phyloP scores from a whole-genome alignment of 345 rosid genomes.

The Geranium brycei region DNA sequence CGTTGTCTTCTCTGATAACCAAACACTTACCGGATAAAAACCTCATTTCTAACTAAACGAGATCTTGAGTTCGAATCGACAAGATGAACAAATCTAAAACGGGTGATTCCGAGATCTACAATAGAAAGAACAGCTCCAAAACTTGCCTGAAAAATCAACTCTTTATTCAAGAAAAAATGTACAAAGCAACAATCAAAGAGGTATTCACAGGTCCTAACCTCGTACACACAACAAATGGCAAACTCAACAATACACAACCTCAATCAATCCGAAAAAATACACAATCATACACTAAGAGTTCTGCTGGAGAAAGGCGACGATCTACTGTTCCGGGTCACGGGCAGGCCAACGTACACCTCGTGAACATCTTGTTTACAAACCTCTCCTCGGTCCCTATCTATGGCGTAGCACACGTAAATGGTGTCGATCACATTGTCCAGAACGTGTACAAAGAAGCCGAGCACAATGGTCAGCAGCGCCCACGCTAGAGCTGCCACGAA shows the following conservation, averaged over 20 bases:
- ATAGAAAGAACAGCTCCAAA: neutral
- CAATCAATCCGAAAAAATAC: conserved; percentile 1
- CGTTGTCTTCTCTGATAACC: too few relatives aligned
- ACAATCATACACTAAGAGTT: conserved; percentile 27
- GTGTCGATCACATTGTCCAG: conserved; percentile 78
- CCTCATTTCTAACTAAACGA: too few relatives aligned
- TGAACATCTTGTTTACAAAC: conserved; percentile 78
- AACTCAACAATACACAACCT: conserved; percentile 7
- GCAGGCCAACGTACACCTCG: conserved; percentile 70
- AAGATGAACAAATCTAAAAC: too few relatives aligned
- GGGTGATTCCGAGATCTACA: too few relatives aligned
- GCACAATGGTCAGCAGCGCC: conserved; percentile 36
- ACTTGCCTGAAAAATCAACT: conserved; percentile 5
- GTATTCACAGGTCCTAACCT: conserved; percentile 20
- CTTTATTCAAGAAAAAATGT: conserved; percentile 21
- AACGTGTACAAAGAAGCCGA: conserved; percentile 68
- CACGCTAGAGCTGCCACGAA: conserved; percentile 50
- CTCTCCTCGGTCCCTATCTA: conserved; percentile 75
- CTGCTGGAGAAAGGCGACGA: conserved; percentile 17
- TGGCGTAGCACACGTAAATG: conserved; percentile 64
- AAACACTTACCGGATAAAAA: too few relatives aligned
- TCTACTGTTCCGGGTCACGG: conserved; percentile 51
- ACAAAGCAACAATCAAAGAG: conserved; percentile 9
- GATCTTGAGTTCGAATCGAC: too few relatives aligned
- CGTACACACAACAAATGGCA: conserved; percentile 11